Evolutionary conservation across 495 filamentous ascomycete species (phyloP), one percentile per base, ranked within the genome.

Genomic region (Chlorociboria aeruginascens): DNA sequence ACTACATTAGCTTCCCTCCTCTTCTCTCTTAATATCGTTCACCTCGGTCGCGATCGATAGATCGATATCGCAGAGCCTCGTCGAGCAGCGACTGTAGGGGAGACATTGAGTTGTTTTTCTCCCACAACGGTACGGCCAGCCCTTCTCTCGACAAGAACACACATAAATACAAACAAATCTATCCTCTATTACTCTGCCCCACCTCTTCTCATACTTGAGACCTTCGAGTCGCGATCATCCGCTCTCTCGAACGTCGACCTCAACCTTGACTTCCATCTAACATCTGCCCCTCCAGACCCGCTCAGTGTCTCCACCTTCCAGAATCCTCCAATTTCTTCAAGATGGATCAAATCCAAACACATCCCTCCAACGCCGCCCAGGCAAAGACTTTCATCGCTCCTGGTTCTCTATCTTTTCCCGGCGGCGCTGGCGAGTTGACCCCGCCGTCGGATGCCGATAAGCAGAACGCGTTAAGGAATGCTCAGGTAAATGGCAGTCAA

Each of bases 21-120:
- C 1, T 25, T 4, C 20, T 25, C 20, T 25, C 20, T 25, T 25
- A 25, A 25, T 25, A 25, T 25, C 20, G 4, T 25, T 25, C 20
- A 25, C 4, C 20, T 40, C 35, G 45, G 48, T 36, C 47, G 35
- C 46, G 46, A 57, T 53, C 48, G 31, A 41, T 30, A 48, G 40
- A 50, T 45, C 46, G 6, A 33, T 7, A 12, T 36, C 48, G 43
- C 36, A 29, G 25, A 20, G 30, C 43, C 39, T 40, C 35, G 53
- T 50, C 48, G 57, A 56, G 63, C 65, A 69, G 58, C 58, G 60
- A 53, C 66, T 64, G 64, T 68, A 81, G 87, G 89, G 86, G 89
- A 95, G 82, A 87, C 89, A 95, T 96, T 96, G 66, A 81, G 59
- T 96, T 95, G 89, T 94, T 85, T 74, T 85, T 95, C 89, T 95